Percentiles rank a stretch among this genome's conserved stretches.
Evolutionary conservation across 176 grass and related monocot genomes (phyloP).

Genomic region (Carex parvula): DNA sequence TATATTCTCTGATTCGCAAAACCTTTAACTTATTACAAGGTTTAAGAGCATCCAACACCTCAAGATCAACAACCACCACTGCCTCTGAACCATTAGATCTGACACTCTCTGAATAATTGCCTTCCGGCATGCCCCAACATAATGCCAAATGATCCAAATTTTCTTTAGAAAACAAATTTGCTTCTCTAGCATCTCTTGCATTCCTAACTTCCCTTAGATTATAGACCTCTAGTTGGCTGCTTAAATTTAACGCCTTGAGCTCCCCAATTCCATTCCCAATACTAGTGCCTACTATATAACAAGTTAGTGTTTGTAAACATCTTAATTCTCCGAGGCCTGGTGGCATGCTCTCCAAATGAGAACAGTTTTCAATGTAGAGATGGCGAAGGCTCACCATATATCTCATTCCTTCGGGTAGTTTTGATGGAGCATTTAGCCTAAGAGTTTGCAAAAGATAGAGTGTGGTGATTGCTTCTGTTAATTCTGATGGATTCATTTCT

Average conservation of each 20-base stretch:
- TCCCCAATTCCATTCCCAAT: constrained; percentile 24
- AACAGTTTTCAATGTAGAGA: background rate
- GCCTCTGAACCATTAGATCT: too few species aligned
- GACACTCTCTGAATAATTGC: too few species aligned
- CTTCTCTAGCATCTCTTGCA: constrained; percentile 10
- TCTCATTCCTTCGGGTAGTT: constrained; percentile 33
- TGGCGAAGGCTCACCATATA: constrained; percentile 28
- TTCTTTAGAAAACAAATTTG: background rate
- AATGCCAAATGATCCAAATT: background rate
- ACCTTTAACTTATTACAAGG: too few species aligned
- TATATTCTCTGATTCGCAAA: too few species aligned
- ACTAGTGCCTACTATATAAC: background rate
- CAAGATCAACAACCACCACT: too few species aligned
- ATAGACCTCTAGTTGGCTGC: background rate
- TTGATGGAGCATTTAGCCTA: background rate
- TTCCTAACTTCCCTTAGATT: background rate
- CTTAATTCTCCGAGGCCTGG: background rate
- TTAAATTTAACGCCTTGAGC: constrained; percentile 24
- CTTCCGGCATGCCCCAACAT: background rate
- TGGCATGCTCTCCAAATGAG: background rate
- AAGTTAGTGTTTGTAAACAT: constrained; percentile 14
- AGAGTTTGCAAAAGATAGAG: constrained; percentile 10
- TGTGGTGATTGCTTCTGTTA: background rate
- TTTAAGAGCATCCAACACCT: too few species aligned
- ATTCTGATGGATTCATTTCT: too few species aligned